Evolutionary conservation across 352 stramenopile species (phyloP).

Genomic region (Thraustochytrium sp.): DNA sequence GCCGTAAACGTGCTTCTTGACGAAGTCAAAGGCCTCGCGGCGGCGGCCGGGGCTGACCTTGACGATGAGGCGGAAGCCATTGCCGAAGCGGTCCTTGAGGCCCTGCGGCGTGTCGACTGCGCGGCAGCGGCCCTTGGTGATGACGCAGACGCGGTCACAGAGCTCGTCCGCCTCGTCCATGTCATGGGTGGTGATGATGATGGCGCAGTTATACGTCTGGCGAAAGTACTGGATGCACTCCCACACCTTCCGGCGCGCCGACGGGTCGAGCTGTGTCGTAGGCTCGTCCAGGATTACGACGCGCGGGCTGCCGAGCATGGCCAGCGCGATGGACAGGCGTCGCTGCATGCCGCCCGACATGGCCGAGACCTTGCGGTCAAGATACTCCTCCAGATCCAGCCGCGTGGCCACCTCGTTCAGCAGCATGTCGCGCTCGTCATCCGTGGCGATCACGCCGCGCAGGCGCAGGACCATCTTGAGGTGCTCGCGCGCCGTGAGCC

Average conservation of each 20-base stretch:
- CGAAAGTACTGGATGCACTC: constrained; percentile 77
- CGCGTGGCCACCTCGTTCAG: constrained; percentile 58
- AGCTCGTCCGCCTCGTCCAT: constrained; percentile 79
- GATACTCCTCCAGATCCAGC: constrained; percentile 52
- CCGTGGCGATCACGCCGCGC: constrained; percentile 71
- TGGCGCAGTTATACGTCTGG: constrained; percentile 61
- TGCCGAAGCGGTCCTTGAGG: constrained; percentile 54
- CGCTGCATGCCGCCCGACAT: constrained; percentile 89
- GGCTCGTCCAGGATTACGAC: constrained; percentile 80
- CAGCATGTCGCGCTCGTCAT: constrained; percentile 72
- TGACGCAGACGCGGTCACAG: constrained; percentile 62
- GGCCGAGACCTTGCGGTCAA: constrained; percentile 60
- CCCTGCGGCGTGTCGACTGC: constrained; percentile 40
- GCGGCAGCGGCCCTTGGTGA: constrained; percentile 53
- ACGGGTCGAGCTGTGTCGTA: constrained; percentile 91
- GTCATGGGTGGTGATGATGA: constrained; percentile 90
- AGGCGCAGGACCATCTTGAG: constrained; percentile 82
- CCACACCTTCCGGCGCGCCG: constrained; percentile 84
- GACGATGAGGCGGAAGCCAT: constrained; percentile 61
- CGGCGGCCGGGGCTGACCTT: not conserved
- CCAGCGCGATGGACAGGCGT: constrained; percentile 87
- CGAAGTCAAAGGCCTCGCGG: not conserved
- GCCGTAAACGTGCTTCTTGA: not conserved
- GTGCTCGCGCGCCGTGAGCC: constrained; percentile 90
- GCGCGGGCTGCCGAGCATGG: constrained; percentile 84